Evolutionary conservation across 495 filamentous ascomycete species (phyloP).

Genomic region (Achaetomiella virescens): DNA sequence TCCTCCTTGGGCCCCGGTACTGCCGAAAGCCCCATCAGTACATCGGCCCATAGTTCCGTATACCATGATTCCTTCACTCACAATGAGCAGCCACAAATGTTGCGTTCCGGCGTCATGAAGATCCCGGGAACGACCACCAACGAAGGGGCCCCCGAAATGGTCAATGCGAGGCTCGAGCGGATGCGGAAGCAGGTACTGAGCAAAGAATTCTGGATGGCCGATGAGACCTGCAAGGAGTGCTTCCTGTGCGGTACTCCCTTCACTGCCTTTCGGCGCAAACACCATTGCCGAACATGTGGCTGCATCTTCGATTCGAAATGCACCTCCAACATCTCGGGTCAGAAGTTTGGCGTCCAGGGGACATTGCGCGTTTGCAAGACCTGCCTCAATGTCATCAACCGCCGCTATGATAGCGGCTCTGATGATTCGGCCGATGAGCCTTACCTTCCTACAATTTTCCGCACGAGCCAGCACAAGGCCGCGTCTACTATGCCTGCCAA

Average conservation of each 20-base stretch:
- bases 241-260: slow-evolving; percentile 88
- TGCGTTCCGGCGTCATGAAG: slow-evolving; percentile 39
- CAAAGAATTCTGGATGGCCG: slow-evolving; percentile 98
- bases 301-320: slow-evolving; percentile 98
- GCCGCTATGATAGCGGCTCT: slow-evolving; percentile 75
- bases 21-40: slow-evolving; percentile 47
- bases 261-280: slow-evolving; percentile 88
- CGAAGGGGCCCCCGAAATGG: slow-evolving; percentile 52
- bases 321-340: slow-evolving; percentile 79
- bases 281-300: slow-evolving; percentile 90
- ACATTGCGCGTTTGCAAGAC: slow-evolving; percentile 87
- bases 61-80: slow-evolving; percentile 47
- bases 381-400: slow-evolving; percentile 89
- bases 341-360: slow-evolving; percentile 79
- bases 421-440: slow-evolving; percentile 75
- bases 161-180: slow-evolving; percentile 57
- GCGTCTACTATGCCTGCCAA: slow-evolving; percentile 21
- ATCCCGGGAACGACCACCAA: slow-evolving; percentile 50
- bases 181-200: slow-evolving; percentile 79
- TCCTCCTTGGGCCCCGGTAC: slow-evolving; percentile 55
- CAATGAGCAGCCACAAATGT: slow-evolving; percentile 36
- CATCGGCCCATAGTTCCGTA: slow-evolving; percentile 49
- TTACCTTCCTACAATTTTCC: slow-evolving; percentile 47
- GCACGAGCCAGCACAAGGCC: slow-evolving; percentile 41
- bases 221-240: slow-evolving; percentile 97